These are phyloP conservation scores for Corymbia citriodora DNA, from an alignment of 441 rosid genomes.

Conservation along the genomic window DNA sequence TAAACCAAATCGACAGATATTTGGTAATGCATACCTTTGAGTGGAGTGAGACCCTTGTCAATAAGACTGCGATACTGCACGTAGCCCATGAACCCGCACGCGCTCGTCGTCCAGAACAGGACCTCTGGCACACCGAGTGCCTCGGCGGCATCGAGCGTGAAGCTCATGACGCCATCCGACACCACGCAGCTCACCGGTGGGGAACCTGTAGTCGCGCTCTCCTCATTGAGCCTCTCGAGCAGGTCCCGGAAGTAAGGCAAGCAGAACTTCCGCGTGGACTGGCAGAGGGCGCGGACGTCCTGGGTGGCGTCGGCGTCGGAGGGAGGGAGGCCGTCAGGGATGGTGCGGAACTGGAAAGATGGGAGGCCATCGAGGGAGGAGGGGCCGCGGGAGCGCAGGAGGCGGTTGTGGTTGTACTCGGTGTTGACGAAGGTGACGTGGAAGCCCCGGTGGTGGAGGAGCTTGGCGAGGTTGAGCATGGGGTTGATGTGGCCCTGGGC, in stretches of 20 bases:
- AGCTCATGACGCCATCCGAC: background rate
- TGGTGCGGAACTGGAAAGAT: background rate
- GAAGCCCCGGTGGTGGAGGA: background rate
- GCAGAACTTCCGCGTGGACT: background rate
- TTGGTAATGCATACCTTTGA: background rate
- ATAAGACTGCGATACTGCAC: background rate
- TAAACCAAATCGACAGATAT: background rate
- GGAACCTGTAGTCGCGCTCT: background rate
- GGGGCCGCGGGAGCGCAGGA: background rate
- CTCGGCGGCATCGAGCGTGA: background rate
- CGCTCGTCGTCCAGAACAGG: background rate
- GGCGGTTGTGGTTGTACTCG: background rate
- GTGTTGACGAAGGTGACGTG: background rate
- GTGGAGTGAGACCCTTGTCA: background rate
- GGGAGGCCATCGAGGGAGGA: background rate
- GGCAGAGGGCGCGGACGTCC: background rate
- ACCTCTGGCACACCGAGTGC: background rate
- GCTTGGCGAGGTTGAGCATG: background rate
- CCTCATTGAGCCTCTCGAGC: background rate
- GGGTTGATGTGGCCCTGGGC: background rate
- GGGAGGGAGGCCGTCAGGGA: background rate
- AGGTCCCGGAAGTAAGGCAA: background rate
- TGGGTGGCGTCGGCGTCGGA: background rate
- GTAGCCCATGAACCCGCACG: background rate
- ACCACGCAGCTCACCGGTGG: conserved; percentile 1